phyloP scores from a whole-genome alignment of 2,329 filamentous ascomycete species.

The Aspergillus tubingensis region DNA sequence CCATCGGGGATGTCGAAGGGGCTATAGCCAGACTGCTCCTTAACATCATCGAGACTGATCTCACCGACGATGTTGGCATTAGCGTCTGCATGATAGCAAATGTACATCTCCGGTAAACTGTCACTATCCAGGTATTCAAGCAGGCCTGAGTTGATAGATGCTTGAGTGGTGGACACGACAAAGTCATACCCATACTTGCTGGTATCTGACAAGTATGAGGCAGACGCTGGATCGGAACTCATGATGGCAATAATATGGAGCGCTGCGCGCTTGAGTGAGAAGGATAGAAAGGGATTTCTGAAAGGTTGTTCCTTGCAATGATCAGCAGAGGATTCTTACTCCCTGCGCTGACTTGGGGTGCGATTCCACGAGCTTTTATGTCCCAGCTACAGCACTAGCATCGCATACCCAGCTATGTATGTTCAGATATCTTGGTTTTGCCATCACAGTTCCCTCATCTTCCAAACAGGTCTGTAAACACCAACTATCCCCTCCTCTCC shows the following conservation, averaged over 20 bases:
- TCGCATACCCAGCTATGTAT: too few relatives aligned
- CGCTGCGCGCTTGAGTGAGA: neutral
- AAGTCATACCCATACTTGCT: slow-evolving; percentile 8
- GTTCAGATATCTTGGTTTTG: too few relatives aligned
- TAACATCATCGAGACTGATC: slow-evolving; percentile 8
- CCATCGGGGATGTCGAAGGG: slow-evolving; percentile 5
- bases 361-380: too few relatives aligned
- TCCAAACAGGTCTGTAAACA: too few relatives aligned
- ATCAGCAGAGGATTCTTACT: too few relatives aligned
- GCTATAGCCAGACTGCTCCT: neutral
- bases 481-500: too few relatives aligned
- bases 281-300: neutral
- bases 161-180: slow-evolving; percentile 12
- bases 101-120: neutral
- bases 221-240: neutral
- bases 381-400: too few relatives aligned
- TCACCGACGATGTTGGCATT: neutral
- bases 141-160: slow-evolving; percentile 10
- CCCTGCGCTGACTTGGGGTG: too few relatives aligned
- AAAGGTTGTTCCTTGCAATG: too few relatives aligned
- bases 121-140: neutral
- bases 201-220: neutral
- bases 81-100: slow-evolving; percentile 9
- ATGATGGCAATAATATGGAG: neutral
- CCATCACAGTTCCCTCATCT: too few relatives aligned